Base-by-base conservation (phyloP, 371 early-diverging fungal species). In the Massospora cicadina region DNA sequence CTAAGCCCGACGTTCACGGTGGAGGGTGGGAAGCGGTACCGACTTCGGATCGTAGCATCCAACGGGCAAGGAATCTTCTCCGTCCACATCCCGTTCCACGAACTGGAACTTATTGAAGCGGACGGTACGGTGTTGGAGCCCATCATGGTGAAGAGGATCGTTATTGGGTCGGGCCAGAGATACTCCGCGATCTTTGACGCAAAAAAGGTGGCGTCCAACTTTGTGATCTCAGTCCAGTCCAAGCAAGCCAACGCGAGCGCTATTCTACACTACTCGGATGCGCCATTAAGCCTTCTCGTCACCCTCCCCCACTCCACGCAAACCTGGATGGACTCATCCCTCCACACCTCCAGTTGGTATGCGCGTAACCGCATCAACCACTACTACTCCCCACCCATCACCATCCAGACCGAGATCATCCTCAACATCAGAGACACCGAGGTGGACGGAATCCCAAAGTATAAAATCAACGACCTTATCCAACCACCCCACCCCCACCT, bases 41-140 rank as follows among this genome's bases (percentile, higher is more conserved):
- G 60, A 26, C 31, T 59, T 29, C 60, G 60, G 26, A 12, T 59
- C 2, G 31, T 59, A 21, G 60, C 29, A 17, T 27, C 60, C 31
- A 13, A 17, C 26, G 60, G 60, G 3, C 30, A 10, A 7, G 60
- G 31, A 17, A 59, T 29, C 29, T 29, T 59, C 17, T 29, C 26
- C 1, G n/a, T 59, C 29, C 26, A 26, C 27, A 59, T 59, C 12
- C 26, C 13, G 31, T 17, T 17, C 29, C 60, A 59, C 31, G 31
- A 59, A 12, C 31, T 59, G 12, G 13, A n/a, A 2, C 29, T 59
- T 1, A 59, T 59, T 31, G 60, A 59, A 29, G 29, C 26, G 26
- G 60, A 59, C 21, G 60, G 60, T 59, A 59, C 60, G 26, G 26
- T 29, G 12, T 59, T 59, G 29, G 60, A 59, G 29, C 60, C 60